These are phyloP conservation scores for Pseudogymnoascus sp. DNA, from an alignment of 2,329 filamentous ascomycete genomes.

Conservation along the genomic window DNA sequence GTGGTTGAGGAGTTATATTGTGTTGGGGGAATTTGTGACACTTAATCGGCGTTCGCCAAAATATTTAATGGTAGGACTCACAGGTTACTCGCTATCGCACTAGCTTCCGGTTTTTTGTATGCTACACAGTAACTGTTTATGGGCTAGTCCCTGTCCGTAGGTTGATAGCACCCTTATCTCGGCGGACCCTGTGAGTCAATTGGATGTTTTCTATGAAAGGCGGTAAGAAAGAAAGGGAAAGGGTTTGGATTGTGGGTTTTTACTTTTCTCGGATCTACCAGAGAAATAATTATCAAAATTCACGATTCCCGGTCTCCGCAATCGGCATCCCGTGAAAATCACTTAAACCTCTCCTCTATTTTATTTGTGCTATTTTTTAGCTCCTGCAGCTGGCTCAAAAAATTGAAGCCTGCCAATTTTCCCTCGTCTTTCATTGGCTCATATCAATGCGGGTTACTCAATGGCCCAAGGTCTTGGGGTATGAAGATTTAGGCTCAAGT, in stretches of 20 bases:
- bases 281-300: conserved; percentile 5
- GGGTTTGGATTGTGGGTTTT: conserved; percentile 8
- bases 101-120: conserved; percentile 7
- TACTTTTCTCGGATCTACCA: not conserved
- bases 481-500: conserved; percentile 8
- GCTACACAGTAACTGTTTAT: not conserved
- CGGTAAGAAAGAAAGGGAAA: not conserved
- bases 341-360: not conserved
- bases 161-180: conserved; percentile 1
- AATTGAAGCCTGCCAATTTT: not conserved
- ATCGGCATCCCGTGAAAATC: not conserved
- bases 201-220: not conserved
- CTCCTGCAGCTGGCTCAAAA: conserved; percentile 6
- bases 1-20: conserved; percentile 12
- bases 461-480: not conserved
- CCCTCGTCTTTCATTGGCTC: not conserved
- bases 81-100: conserved; percentile 6
- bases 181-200: conserved; percentile 7
- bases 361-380: not conserved
- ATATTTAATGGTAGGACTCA: conserved; percentile 6
- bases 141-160: conserved; percentile 4
- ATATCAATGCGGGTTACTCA: not conserved
- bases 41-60: not conserved
- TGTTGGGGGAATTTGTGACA: conserved; percentile 9
- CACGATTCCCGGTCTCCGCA: not conserved